Percentiles rank a stretch among this genome's conserved stretches.
Evolutionary conservation across 164 flowering plant genomes (phyloP).

Genomic region (Tetrastigma voinierianum): DNA sequence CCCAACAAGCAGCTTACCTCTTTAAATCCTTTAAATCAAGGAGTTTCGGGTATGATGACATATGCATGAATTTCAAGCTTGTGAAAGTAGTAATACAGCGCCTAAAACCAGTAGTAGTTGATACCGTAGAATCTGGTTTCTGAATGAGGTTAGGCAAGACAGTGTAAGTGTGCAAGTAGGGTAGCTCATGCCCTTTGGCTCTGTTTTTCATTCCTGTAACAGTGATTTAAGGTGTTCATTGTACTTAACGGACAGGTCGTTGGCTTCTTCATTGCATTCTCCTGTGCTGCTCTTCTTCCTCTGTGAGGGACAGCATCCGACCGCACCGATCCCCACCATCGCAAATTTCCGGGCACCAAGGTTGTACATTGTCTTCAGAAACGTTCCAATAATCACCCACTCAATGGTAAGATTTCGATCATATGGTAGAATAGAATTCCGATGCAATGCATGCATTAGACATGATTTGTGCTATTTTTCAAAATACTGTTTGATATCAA

Average conservation of each 20-base stretch:
- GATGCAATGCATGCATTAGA: no score
- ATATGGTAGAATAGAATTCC: background rate
- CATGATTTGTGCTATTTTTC: no score
- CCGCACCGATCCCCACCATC: slow-evolving; percentile 38
- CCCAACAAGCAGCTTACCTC: slow-evolving; percentile 89
- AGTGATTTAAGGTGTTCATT: slow-evolving; percentile 37
- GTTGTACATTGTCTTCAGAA: slow-evolving; percentile 46
- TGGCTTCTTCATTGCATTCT: slow-evolving; percentile 54
- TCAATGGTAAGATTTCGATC: background rate
- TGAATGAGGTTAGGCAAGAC: slow-evolving; percentile 40
- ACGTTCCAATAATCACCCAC: background rate
- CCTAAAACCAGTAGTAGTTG: background rate
- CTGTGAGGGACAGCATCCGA: slow-evolving; percentile 69
- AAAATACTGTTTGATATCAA: no score
- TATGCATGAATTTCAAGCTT: background rate
- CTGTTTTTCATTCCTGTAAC: slow-evolving; percentile 39
- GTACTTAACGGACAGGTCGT: slow-evolving; percentile 41
- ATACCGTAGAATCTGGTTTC: slow-evolving; percentile 59
- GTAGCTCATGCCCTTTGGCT: slow-evolving; percentile 46
- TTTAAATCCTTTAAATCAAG: slow-evolving; percentile 48
- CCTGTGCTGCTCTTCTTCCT: slow-evolving; percentile 40
- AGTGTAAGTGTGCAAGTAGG: slow-evolving; percentile 51
- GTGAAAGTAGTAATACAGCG: background rate
- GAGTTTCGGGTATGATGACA: no score
- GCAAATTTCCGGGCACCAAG: slow-evolving; percentile 63